Evolutionary conservation across 495 filamentous ascomycete species (phyloP).

Genomic region (Neurospora tetraspora): DNA sequence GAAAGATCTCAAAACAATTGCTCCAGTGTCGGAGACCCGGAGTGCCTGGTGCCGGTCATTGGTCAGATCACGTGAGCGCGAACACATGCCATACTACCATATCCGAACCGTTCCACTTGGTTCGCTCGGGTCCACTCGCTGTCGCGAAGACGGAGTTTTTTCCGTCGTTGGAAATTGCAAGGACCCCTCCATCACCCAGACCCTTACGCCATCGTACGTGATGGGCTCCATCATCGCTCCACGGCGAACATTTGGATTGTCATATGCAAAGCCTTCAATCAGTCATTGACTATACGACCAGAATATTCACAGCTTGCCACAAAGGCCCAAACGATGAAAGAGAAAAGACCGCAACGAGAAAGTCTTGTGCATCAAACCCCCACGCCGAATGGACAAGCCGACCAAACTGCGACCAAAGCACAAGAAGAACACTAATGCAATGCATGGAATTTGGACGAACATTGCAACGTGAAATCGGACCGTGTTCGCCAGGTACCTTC

Average conservation of each 20-base stretch:
- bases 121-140: neutral
- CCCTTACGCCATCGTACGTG: neutral
- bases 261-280: neutral
- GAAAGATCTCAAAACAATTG: neutral
- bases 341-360: neutral
- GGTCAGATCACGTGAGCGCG: neutral
- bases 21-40: neutral
- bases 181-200: neutral
- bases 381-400: neutral
- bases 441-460: neutral
- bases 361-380: neutral
- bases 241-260: neutral
- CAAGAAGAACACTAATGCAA: neutral
- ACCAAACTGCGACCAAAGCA: neutral
- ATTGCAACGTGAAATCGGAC: neutral
- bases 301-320: neutral
- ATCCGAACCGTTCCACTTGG: neutral
- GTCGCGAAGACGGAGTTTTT: neutral
- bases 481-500: neutral
- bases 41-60: neutral
- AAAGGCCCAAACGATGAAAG: neutral
- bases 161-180: neutral
- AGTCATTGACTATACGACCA: neutral
- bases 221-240: neutral
- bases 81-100: neutral